Conservation (phyloP, 805 yeast species). For the Saturnispora bothae region DNA sequence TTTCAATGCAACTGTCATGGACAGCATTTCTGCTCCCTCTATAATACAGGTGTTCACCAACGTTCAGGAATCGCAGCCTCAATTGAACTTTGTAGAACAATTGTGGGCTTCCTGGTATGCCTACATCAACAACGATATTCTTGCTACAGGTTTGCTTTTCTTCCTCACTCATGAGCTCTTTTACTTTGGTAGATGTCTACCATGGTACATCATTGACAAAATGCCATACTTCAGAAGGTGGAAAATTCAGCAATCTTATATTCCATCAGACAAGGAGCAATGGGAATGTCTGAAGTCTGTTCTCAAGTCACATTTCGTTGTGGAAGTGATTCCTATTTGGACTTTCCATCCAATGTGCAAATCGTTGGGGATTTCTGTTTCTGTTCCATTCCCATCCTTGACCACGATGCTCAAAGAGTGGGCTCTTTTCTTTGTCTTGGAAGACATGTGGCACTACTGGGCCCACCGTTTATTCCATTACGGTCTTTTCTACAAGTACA, state of each 20-base stretch:
- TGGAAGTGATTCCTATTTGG: slow-evolving; percentile 55
- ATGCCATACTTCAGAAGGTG: slow-evolving; percentile 41
- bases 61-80: slow-evolving; percentile 30
- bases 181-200: slow-evolving; percentile 49
- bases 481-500: slow-evolving; percentile 45
- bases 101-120: slow-evolving; percentile 48
- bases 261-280: slow-evolving; percentile 46
- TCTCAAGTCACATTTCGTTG: slow-evolving; percentile 43
- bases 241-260: slow-evolving; percentile 43
- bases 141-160: slow-evolving; percentile 49
- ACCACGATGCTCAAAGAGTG: slow-evolving; percentile 34
- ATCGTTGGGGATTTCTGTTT: slow-evolving; percentile 36
- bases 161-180: slow-evolving; percentile 45
- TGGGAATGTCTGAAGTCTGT: slow-evolving; percentile 56
- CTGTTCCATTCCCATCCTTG: slow-evolving; percentile 44
- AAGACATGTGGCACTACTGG: slow-evolving; percentile 55
- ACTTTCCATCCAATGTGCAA: slow-evolving; percentile 48
- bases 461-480: slow-evolving; percentile 46
- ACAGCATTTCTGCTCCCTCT: slow-evolving; percentile 19
- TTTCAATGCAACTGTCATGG: slow-evolving; percentile 24
- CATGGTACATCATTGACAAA: slow-evolving; percentile 46
- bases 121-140: slow-evolving; percentile 42
- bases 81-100: slow-evolving; percentile 34
- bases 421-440: slow-evolving; percentile 40
- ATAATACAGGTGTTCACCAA: slow-evolving; percentile 27